These are phyloP conservation scores for Grifola frondosa DNA, from an alignment of 1,284 basidiomycete species.

Conservation along the genomic window DNA sequence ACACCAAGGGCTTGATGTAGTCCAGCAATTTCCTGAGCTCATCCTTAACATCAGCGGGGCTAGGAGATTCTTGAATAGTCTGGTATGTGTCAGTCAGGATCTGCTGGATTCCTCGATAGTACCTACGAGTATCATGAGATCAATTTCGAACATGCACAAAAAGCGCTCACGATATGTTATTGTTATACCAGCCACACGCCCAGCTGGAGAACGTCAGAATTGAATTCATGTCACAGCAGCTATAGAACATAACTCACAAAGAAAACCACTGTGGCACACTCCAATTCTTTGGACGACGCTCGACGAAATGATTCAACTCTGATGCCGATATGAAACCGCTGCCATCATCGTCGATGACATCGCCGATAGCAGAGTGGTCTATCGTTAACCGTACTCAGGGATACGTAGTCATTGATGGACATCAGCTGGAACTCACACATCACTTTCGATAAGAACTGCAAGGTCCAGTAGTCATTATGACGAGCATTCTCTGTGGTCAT, in stretches of 20 bases:
- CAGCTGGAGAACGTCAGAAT: slow-evolving; percentile 5
- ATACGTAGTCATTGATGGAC: too few relatives aligned
- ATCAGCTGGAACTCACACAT: slow-evolving; percentile 7
- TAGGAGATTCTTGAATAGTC: too few relatives aligned
- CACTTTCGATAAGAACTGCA: slow-evolving; percentile 10
- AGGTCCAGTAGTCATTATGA: slow-evolving; percentile 14
- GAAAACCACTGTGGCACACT: slow-evolving; percentile 15
- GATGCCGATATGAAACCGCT: slow-evolving; percentile 15
- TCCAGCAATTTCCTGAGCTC: too few relatives aligned
- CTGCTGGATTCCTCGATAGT: slow-evolving; percentile 8
- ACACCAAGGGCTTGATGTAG: slow-evolving; percentile 11
- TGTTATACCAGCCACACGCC: slow-evolving; percentile 18
- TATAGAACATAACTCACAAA: slow-evolving; percentile 13
- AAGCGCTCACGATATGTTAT: slow-evolving; percentile 9
- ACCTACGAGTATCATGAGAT: slow-evolving; percentile 1
- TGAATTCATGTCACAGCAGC: too few relatives aligned
- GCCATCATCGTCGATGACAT: slow-evolving; percentile 16
- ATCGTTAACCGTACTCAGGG: too few relatives aligned
- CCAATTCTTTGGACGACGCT: slow-evolving; percentile 5
- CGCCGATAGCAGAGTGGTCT: slow-evolving; percentile 17
- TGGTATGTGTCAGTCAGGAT: slow-evolving; percentile 2
- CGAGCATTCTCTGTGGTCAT: background rate
- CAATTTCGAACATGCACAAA: background rate
- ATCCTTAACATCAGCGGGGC: too few relatives aligned
- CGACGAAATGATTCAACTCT: slow-evolving; percentile 15